These are phyloP conservation scores for Linum trigynum DNA, from an alignment of 345 rosid genomes.

Conservation along the genomic window DNA sequence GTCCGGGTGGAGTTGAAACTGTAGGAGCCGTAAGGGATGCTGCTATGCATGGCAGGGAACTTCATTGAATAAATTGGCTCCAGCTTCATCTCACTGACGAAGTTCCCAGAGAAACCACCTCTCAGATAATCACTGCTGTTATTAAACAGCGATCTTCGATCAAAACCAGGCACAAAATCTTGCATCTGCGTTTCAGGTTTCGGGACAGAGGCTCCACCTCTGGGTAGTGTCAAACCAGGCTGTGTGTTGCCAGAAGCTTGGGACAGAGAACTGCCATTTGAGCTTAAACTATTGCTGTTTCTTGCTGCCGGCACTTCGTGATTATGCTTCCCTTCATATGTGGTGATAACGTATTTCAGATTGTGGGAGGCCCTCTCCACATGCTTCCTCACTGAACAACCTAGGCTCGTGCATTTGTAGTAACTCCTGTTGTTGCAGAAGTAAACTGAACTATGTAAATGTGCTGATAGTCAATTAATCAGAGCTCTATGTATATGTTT, in stretches of 20 bases:
- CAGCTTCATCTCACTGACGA: slow-evolving; percentile 36
- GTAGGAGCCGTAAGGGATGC: slow-evolving; percentile 25
- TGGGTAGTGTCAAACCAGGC: slow-evolving; percentile 19
- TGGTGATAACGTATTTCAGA: slow-evolving; percentile 45
- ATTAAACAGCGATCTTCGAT: slow-evolving; percentile 29
- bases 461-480: too few relatives aligned
- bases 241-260: slow-evolving; percentile 25
- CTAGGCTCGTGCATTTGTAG: slow-evolving; percentile 60
- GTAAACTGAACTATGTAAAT: too few relatives aligned
- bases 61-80: slow-evolving; percentile 40
- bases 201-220: slow-evolving; percentile 15
- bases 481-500: too few relatives aligned
- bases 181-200: slow-evolving; percentile 37
- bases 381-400: slow-evolving; percentile 58
- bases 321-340: slow-evolving; percentile 65
- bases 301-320: slow-evolving; percentile 76
- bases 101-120: slow-evolving; percentile 27
- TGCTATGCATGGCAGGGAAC: slow-evolving; percentile 29
- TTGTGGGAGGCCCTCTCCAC: slow-evolving; percentile 63
- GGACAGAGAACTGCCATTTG: slow-evolving; percentile 19
- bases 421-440: slow-evolving; percentile 38
- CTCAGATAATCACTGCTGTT: slow-evolving; percentile 25
- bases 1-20: slow-evolving; percentile 23
- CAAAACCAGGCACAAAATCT: slow-evolving; percentile 27
- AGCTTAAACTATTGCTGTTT: slow-evolving; percentile 43